Percentiles rank a stretch among this genome's conserved stretches.
Evolutionary conservation across 129 eudicot genomes (phyloP).

Genomic region (Glebionis coronaria): DNA sequence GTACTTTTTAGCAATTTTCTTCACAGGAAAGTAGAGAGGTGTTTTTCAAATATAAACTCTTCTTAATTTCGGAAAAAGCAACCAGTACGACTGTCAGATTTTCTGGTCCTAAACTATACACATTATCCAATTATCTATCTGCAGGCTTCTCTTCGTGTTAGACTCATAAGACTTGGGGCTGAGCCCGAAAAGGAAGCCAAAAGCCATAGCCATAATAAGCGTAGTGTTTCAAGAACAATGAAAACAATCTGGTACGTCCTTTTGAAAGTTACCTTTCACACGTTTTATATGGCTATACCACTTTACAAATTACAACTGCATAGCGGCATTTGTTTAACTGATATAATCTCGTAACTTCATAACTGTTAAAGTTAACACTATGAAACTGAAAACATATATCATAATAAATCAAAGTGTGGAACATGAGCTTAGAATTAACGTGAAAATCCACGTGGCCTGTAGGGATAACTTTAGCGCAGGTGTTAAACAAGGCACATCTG

Average conservation of each 20-base stretch:
- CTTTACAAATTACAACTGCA: not conserved
- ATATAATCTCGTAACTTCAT: not conserved
- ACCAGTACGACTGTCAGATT: not conserved
- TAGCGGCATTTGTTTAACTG: not conserved
- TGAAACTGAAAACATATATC: not conserved
- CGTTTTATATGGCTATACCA: not conserved
- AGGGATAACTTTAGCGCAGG: slow-evolving; percentile 49
- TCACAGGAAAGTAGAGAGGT: too few species aligned
- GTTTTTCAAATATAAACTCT: too few species aligned
- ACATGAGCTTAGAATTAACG: not conserved
- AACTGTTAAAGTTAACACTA: not conserved
- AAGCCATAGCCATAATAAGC: slow-evolving; percentile 23
- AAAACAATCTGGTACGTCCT: slow-evolving; percentile 20
- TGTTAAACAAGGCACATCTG: slow-evolving; percentile 23
- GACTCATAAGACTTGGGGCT: slow-evolving; percentile 35
- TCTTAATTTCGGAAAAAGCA: not conserved
- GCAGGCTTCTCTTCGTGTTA: slow-evolving; percentile 57
- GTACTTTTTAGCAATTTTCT: too few species aligned
- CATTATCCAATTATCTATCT: not conserved
- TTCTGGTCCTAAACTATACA: not conserved
- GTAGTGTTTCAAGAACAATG: slow-evolving; percentile 11
- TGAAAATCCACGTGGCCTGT: slow-evolving; percentile 4
- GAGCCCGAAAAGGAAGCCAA: slow-evolving; percentile 22
- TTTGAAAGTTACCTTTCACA: not conserved
- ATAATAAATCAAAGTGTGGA: not conserved